phyloP scores from a whole-genome alignment of 495 filamentous ascomycete species.

The Jackrogersella multiformis region DNA sequence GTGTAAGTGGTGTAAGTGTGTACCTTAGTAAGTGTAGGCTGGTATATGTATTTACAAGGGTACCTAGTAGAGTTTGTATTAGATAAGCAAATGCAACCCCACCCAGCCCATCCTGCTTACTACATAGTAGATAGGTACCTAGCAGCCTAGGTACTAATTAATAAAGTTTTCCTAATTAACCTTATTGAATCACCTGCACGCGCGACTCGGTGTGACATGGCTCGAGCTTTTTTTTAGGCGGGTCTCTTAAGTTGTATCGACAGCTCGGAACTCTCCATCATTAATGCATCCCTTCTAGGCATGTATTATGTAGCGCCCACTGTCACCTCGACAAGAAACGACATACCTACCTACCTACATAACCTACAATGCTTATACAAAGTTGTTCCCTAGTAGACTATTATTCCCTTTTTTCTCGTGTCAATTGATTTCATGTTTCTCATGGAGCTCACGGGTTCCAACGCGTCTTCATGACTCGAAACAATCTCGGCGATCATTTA shows the following conservation, averaged over 20 bases:
- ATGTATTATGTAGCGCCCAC: no score
- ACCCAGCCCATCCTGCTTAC: no score
- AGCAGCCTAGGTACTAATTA: no score
- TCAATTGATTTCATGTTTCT: conserved; percentile 44
- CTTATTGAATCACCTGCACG: conserved; percentile 36
- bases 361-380: no score
- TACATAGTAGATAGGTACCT: no score
- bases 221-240: conserved; percentile 31
- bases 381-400: no score
- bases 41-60: background rate
- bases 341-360: conserved; percentile 7
- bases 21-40: no score
- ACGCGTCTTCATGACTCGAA: conserved; percentile 67
- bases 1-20: no score
- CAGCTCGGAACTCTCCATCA: conserved; percentile 9
- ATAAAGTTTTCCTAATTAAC: no score
- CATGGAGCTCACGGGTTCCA: conserved; percentile 45
- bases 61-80: no score
- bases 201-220: conserved; percentile 29
- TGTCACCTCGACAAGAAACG: conserved; percentile 2
- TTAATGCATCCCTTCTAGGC: background rate
- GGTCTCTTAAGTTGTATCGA: background rate
- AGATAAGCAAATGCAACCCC: background rate
- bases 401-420: conserved; percentile 23
- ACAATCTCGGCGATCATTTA: conserved; percentile 68